Percentiles rank a stretch among this genome's conserved stretches.
Conservation (phyloP, 192 early-diverging fungal genomes). For the Rhizophagus clarus region DNA sequence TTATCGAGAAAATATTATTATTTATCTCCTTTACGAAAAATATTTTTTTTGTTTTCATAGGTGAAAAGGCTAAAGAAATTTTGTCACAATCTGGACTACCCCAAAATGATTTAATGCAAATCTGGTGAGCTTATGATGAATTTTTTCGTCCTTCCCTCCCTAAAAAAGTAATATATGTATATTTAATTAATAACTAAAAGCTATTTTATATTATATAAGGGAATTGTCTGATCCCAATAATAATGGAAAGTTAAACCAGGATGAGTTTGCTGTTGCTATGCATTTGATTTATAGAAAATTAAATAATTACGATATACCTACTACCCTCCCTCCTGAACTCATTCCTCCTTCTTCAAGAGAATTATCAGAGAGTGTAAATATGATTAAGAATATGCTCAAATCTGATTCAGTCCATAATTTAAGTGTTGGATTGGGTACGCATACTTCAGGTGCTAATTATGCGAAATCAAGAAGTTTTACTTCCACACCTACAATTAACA, state of each 20-base stretch:
- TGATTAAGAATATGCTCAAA: slow-evolving; percentile 67
- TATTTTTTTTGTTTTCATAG: slow-evolving; percentile 16
- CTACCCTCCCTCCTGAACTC: slow-evolving; percentile 77
- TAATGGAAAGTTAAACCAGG: slow-evolving; percentile 86
- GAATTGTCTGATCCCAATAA: slow-evolving; percentile 76
- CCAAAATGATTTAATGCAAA: slow-evolving; percentile 70
- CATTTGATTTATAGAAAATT: slow-evolving; percentile 90
- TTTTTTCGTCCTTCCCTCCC: slow-evolving; percentile 7
- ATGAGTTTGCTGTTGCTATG: slow-evolving; percentile 98
- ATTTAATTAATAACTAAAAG: not conserved
- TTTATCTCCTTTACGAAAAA: not conserved
- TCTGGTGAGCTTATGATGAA: slow-evolving; percentile 57
- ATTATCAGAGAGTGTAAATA: slow-evolving; percentile 65
- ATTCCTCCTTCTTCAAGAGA: slow-evolving; percentile 86
- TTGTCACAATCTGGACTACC: slow-evolving; percentile 73
- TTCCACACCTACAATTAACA: not conserved
- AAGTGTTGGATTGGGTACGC: slow-evolving; percentile 34
- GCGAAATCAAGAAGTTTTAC: slow-evolving; percentile 32
- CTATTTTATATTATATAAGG: slow-evolving; percentile 44
- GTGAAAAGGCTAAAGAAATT: slow-evolving; percentile 69
- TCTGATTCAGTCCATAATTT: slow-evolving; percentile 50
- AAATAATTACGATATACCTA: slow-evolving; percentile 80
- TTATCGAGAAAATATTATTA: not conserved
- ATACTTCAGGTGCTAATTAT: slow-evolving; percentile 22
- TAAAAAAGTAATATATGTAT: not conserved